Evolutionary conservation across 352 stramenopile species (phyloP), one percentile per base, ranked within the genome.

Genomic region (Phytophthora crassamura): DNA sequence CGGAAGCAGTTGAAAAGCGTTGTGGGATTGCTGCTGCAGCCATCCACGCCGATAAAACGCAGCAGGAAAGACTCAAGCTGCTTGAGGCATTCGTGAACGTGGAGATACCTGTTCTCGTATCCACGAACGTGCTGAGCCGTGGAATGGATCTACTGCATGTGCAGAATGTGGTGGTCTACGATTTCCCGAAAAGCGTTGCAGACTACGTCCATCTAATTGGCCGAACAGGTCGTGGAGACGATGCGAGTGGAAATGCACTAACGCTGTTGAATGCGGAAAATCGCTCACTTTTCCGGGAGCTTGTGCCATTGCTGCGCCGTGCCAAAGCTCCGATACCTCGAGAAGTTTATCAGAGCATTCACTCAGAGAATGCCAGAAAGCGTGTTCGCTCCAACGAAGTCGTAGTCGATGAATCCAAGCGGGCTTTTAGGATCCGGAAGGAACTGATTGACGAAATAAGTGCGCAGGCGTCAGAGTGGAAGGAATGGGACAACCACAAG

Each of bases 171-270:
- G 82, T 93, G 8, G 65, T 94, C 2, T 94, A 91, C 63, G 86
- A 94, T 45, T 79, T 89, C 10, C 86, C 86, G 6, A 72, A 72
- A 22, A 82, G 69, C 32, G 46, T 86, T n/a, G 35, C 47, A 11
- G 82, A 92, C 25, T 94, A 86, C 46, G 50, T 94, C 52, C 86
- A 94, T 51, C 54, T 92, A 9, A 72, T 86, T 39, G 86, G 86
- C 12, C 81, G 85, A 12, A 77, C 68, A 14, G 78, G 78, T 4
- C 76, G 80, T 52, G 52, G 65, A 10, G 36, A 42, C 2, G 50
- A 71, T 12, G 12, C 12, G 4, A 53, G 20, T 15, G 77, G 74
- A 16, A 72, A 61, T 35, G 70, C 68, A n/a, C 42, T 86, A 8
- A 71, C 75, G 45, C 70, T 88, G 33, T 59, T 91, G 18, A 90